Conservation (phyloP, 1,284 basidiomycete genomes). For the Heterobasidion occidentale region DNA sequence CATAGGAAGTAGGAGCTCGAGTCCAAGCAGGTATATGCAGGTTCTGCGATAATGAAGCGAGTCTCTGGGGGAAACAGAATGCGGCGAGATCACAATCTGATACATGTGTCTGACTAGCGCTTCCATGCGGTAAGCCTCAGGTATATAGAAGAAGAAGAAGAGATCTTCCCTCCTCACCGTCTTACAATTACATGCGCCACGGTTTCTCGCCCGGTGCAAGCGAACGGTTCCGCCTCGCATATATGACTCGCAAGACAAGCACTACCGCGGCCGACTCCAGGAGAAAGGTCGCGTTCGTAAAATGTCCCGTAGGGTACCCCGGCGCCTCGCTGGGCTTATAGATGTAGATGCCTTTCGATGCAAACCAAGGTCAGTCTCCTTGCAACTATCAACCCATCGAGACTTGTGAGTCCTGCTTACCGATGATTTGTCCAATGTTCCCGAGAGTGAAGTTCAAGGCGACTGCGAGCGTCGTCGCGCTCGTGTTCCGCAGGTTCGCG, state of each 20-base stretch:
- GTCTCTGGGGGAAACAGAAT: too few species aligned
- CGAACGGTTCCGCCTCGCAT: slow-evolving; percentile 13
- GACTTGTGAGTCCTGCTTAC: slow-evolving; percentile 3
- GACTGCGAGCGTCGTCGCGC: slow-evolving; percentile 25
- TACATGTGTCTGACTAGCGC: too few species aligned
- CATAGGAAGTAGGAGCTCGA: too few species aligned
- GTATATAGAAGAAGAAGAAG: too few species aligned
- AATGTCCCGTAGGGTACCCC: slow-evolving; percentile 28
- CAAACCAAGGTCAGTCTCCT: not conserved
- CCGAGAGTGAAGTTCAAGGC: slow-evolving; percentile 30
- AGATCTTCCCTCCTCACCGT: too few species aligned
- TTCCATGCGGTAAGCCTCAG: too few species aligned
- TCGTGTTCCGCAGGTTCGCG: slow-evolving; percentile 25
- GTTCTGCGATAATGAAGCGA: too few species aligned
- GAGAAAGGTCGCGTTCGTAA: slow-evolving; percentile 26
- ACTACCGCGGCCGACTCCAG: slow-evolving; percentile 16
- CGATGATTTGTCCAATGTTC: slow-evolving; percentile 27
- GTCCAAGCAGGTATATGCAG: too few species aligned
- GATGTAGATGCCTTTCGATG: slow-evolving; percentile 24
- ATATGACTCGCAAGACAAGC: slow-evolving; percentile 13
- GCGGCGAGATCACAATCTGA: too few species aligned
- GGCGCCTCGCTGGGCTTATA: slow-evolving; percentile 26
- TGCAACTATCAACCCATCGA: not conserved
- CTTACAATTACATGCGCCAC: slow-evolving; percentile 12
- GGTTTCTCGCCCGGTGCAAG: slow-evolving; percentile 10